Conservation (phyloP, 75 land plant species). For the Gnetum montanum region DNA sequence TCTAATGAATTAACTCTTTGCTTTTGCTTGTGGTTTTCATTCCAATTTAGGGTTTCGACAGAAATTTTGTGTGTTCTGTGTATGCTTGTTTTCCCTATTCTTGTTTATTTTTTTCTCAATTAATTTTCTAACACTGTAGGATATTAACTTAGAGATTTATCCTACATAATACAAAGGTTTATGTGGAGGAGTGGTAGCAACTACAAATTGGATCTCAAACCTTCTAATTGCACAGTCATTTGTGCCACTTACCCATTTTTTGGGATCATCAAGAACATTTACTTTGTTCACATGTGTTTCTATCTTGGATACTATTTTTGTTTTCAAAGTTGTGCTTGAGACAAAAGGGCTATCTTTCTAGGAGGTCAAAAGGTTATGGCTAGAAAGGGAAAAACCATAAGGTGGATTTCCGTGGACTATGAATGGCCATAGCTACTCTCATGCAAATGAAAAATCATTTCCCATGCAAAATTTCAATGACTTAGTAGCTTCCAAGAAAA, state of each 20-base stretch:
- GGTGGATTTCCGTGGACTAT: conserved; percentile 1
- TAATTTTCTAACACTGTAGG: too few species aligned
- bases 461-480: conserved; percentile 7
- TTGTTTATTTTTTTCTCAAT: too few species aligned
- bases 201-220: conserved; percentile 21
- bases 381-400: conserved; percentile 11
- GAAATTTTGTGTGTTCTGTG: too few species aligned
- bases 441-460: conserved; percentile 4
- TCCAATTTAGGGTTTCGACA: too few species aligned
- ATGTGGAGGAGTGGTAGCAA: conserved; percentile 18
- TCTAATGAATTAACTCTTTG: too few species aligned
- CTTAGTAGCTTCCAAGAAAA: too few species aligned
- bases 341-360: conserved; percentile 21
- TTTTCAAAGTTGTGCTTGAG: conserved; percentile 12
- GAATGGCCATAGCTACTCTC: conserved; percentile 3
- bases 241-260: conserved; percentile 12
- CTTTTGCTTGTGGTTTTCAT: too few species aligned
- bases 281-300: conserved; percentile 9
- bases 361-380: conserved; percentile 12
- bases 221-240: conserved; percentile 23
- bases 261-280: conserved; percentile 14
- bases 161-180: conserved; percentile 11
- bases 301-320: conserved; percentile 9
- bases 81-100: too few species aligned
- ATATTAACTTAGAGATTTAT: conserved; percentile 20